These are phyloP conservation scores for Cairneyella variabilis DNA, from an alignment of 495 filamentous ascomycete genomes.

Conservation along the genomic window DNA sequence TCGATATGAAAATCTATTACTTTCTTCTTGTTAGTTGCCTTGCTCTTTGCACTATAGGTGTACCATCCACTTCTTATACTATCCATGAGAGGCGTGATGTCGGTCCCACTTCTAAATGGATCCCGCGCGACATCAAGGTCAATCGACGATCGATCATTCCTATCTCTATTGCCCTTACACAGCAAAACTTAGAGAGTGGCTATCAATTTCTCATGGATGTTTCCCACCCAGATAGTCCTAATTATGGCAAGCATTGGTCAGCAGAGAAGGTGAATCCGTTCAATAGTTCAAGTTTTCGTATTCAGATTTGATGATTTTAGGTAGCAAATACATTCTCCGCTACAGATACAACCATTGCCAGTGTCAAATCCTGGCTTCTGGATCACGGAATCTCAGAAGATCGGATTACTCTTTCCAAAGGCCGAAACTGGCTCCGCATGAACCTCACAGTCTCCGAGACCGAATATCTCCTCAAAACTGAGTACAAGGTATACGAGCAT, in stretches of 20 bases:
- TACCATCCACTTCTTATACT: not conserved
- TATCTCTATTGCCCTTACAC: conserved; percentile 46
- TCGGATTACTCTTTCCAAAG: conserved; percentile 7
- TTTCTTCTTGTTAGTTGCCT: too few relatives aligned
- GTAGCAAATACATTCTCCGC: conserved; percentile 7
- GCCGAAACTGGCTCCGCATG: conserved; percentile 23
- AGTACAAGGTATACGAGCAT: conserved; percentile 56
- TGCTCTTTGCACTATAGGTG: not conserved
- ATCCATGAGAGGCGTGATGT: not conserved
- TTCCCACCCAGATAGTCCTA: conserved; percentile 11
- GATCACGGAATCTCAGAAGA: conserved; percentile 9
- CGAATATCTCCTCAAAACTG: conserved; percentile 51
- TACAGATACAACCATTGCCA: not conserved
- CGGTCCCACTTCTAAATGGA: not conserved
- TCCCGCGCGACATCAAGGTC: conserved; percentile 2
- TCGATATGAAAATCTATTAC: too few relatives aligned
- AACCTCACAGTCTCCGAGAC: conserved; percentile 47
- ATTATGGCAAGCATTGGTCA: conserved; percentile 21
- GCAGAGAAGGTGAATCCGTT: conserved; percentile 7
- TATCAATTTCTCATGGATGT: conserved; percentile 50
- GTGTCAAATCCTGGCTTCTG: conserved; percentile 11
- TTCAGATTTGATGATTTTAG: not conserved
- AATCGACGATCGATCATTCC: conserved; percentile 28
- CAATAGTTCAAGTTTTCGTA: not conserved
- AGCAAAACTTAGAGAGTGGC: conserved; percentile 45